These are phyloP conservation scores for Salix arbutifolia DNA, from an alignment of 345 rosid species.

Conservation along the genomic window DNA sequence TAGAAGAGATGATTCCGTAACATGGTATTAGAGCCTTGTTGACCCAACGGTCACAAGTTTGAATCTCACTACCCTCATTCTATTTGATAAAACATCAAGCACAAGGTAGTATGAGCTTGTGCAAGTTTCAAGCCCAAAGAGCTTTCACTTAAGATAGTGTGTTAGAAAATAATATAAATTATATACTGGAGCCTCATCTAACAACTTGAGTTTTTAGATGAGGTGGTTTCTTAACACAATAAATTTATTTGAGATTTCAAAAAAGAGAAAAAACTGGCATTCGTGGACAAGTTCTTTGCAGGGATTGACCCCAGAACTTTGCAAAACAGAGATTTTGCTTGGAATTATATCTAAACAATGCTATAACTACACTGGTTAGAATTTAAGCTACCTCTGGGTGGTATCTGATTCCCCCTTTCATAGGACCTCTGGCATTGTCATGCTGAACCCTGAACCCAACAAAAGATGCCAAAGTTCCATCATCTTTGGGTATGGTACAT, in stretches of 20 bases:
- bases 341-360: background rate
- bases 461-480: slow-evolving; percentile 80
- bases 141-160: too few species aligned
- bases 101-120: too few species aligned
- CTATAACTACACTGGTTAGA: background rate
- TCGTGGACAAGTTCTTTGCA: background rate
- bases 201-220: rapidly evolving
- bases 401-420: slow-evolving; percentile 99
- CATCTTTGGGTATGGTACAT: slow-evolving; percentile 88
- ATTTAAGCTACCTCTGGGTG: slow-evolving; percentile 71
- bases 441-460: slow-evolving; percentile 95
- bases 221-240: too few species aligned
- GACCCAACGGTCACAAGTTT: too few species aligned
- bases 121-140: too few species aligned
- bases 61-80: too few species aligned
- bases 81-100: too few species aligned
- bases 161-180: too few species aligned
- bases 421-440: slow-evolving; percentile 97
- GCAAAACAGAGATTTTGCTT: background rate
- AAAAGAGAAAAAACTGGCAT: too few species aligned
- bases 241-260: too few species aligned
- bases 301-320: background rate
- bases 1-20: rapidly evolving
- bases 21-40: too few species aligned
- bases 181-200: too few species aligned